Base-by-base conservation (phyloP, 805 yeast species). In the Suhomyces canberraensis region DNA sequence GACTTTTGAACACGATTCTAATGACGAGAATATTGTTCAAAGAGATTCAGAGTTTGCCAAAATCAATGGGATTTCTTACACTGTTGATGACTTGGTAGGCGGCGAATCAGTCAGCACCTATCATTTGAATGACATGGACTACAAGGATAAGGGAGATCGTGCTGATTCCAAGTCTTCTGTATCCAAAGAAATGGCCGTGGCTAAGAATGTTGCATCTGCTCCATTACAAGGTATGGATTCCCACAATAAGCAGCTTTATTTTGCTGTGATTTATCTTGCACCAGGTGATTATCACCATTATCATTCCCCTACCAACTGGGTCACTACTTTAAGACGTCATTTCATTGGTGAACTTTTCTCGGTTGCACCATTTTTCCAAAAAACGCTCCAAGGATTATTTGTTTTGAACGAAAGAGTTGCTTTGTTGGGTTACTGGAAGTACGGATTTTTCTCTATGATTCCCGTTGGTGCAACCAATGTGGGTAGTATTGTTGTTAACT, bases 391-490 rank as follows among this genome's bases (percentile, higher is more conserved):
- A 36, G 91, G 93, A 26, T 73, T 93, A 46, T 93, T 93, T 58
- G 86, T 91, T 3, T 67, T 93, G 48, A 93, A 93, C 58, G 99
- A 93, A 64, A 76, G 99, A 50, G 98, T 93, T 3, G 95, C 98
- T 0, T 65, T 93, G 33, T 73, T 93, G 39, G 99, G 99, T 1
- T 81, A 87, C 52, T 93, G 98, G 98, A 86, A 84, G 56, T 76
- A 93, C 58, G 99, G 99, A 0, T 93, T 93, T 52, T 93, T 93
- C 66, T 83, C 95, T 46, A 93, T 93, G 99, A 91, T 96, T 1
- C 97, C 99, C 0, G 98, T 93, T 9, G 99, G 99, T 11, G 99
- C 99, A 16, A 93, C 98, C 2, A 93, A 93, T 63, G 99, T 93
- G 20, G 99, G 99, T 4, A 84, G 95, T 51, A 93, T 93, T 47